Conservation (phyloP, 2,329 filamentous ascomycete genomes). For the Venturia effusa region DNA sequence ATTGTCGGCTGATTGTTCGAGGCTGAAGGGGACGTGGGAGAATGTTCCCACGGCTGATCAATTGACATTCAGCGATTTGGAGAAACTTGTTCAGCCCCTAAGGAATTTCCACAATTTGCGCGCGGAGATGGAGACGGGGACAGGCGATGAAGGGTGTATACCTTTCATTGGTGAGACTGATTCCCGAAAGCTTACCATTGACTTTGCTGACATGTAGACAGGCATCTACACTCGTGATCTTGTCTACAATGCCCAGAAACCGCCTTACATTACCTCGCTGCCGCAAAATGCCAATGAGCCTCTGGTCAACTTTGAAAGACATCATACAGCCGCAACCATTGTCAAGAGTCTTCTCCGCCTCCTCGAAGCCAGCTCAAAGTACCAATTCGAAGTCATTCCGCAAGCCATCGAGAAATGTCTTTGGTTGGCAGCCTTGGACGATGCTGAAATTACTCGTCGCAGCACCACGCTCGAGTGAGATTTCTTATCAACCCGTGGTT, state of each 20-base stretch:
- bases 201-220: constrained; percentile 18
- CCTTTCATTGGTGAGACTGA: constrained; percentile 60
- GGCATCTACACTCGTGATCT: constrained; percentile 71
- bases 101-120: constrained; percentile 69
- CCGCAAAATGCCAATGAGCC: constrained; percentile 43
- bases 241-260: constrained; percentile 70
- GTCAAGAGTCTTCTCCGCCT: constrained; percentile 70
- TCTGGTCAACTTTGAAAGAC: constrained; percentile 74
- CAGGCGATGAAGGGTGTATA: constrained; percentile 62
- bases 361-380: constrained; percentile 68
- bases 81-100: constrained; percentile 62
- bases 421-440: constrained; percentile 70
- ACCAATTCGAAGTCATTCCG: constrained; percentile 63
- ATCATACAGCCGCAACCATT: constrained; percentile 62
- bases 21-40: constrained; percentile 60
- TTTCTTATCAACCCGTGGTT: background rate
- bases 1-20: constrained; percentile 59
- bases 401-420: constrained; percentile 70
- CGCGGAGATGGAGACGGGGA: constrained; percentile 64
- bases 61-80: constrained; percentile 56
- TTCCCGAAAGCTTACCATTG: constrained; percentile 14
- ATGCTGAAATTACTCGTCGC: constrained; percentile 53
- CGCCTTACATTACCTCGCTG: constrained; percentile 60
- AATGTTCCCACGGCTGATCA: constrained; percentile 56
- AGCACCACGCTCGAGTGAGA: constrained; percentile 13